Evolutionary conservation across 495 filamentous ascomycete species (phyloP).

Genomic region (Penicillium samsonianum): DNA sequence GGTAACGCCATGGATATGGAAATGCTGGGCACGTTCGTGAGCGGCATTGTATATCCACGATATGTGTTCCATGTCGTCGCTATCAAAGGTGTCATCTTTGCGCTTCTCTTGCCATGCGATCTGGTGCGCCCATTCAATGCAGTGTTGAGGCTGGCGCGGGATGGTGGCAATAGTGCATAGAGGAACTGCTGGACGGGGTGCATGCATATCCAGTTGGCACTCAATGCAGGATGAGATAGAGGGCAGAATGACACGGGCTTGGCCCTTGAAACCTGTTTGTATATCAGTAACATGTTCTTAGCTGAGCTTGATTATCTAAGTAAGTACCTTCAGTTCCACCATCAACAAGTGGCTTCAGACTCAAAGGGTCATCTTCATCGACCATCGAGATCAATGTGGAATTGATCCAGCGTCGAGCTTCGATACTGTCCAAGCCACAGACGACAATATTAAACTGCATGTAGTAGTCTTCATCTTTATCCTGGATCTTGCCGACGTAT

Average conservation of each 20-base stretch:
- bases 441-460: constrained; percentile 94
- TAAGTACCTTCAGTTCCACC: constrained; percentile 86
- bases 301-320: not conserved
- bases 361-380: constrained; percentile 74
- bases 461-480: constrained; percentile 96
- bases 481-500: constrained; percentile 92
- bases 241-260: constrained; percentile 88
- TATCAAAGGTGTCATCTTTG: constrained; percentile 73
- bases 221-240: constrained; percentile 95
- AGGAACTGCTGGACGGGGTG: constrained; percentile 88
- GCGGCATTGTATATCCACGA: constrained; percentile 94
- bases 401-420: constrained; percentile 98
- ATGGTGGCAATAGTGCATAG: constrained; percentile 97
- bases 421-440: constrained; percentile 97
- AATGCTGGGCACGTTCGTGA: constrained; percentile 75
- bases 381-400: constrained; percentile 89
- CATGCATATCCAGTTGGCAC: constrained; percentile 98
- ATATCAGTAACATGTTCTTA: constrained; percentile 19
- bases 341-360: constrained; percentile 88
- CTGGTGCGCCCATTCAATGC: constrained; percentile 98
- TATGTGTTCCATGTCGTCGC: constrained; percentile 95
- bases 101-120: constrained; percentile 68
- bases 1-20: constrained; percentile 89
- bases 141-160: constrained; percentile 95
- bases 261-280: constrained; percentile 83